These are phyloP conservation scores for Fomitopsis serialis DNA, from an alignment of 768 basidiomycete species.

Conservation along the genomic window DNA sequence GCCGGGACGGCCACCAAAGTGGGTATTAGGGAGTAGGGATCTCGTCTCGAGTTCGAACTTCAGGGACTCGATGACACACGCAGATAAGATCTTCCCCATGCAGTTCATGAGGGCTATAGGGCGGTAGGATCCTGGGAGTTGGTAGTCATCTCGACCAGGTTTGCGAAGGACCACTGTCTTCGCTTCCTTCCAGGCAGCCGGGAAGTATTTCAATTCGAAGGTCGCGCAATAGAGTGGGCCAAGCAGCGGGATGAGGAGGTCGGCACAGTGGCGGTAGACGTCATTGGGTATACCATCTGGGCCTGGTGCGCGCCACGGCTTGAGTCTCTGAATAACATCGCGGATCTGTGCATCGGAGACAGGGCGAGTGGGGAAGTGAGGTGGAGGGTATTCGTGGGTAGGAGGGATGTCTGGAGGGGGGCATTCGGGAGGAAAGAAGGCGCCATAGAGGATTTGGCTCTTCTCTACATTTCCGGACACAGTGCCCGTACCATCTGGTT, in stretches of 20 bases:
- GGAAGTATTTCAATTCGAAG: constrained; percentile 16
- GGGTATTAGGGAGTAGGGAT: constrained; percentile 10
- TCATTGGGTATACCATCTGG: constrained; percentile 26
- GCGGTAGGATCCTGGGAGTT: constrained; percentile 26
- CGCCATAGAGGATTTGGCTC: constrained; percentile 10
- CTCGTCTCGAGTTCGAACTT: constrained; percentile 2
- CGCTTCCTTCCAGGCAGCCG: constrained; percentile 17
- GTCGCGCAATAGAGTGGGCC: constrained; percentile 24
- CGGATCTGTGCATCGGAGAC: constrained; percentile 25
- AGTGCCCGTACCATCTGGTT: neutral
- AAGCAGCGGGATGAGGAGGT: constrained; percentile 21
- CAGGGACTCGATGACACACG: constrained; percentile 13
- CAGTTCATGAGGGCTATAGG: constrained; percentile 32
- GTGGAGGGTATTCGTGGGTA: constrained; percentile 22
- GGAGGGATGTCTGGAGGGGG: constrained; percentile 5
- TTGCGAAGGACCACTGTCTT: constrained; percentile 30
- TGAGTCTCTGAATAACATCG: constrained; percentile 20
- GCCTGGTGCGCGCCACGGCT: constrained; percentile 30
- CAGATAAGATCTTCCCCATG: constrained; percentile 17
- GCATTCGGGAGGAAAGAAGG: constrained; percentile 24
- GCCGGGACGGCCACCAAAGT: constrained; percentile 22
- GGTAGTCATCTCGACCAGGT: constrained; percentile 31
- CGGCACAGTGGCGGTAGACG: constrained; percentile 23
- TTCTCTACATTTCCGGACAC: constrained; percentile 10
- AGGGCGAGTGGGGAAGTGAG: constrained; percentile 7